These are phyloP conservation scores for Mollisia scopiformis DNA, from an alignment of 2,329 filamentous ascomycete species.

Conservation along the genomic window DNA sequence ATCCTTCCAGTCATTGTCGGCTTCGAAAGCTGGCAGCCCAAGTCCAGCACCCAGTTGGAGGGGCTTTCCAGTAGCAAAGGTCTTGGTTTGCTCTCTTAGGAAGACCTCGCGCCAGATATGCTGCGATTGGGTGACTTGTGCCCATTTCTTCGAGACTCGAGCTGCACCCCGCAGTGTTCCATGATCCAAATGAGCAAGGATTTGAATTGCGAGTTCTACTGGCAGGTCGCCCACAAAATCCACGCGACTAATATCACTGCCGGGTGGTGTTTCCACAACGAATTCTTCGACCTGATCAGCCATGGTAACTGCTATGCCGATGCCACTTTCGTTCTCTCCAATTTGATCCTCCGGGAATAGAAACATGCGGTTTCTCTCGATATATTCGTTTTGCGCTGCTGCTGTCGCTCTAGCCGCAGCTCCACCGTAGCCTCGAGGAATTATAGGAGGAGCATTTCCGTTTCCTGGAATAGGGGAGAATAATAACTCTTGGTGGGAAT, in stretches of 20 bases:
- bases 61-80: constrained; percentile 59
- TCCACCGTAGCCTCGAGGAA: constrained; percentile 61
- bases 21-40: constrained; percentile 57
- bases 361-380: constrained; percentile 43
- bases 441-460: constrained; percentile 59
- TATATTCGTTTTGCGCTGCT: constrained; percentile 59
- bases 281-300: constrained; percentile 27
- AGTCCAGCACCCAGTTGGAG: constrained; percentile 56
- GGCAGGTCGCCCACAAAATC: constrained; percentile 62
- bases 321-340: constrained; percentile 65
- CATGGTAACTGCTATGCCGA: constrained; percentile 57
- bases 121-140: constrained; percentile 49
- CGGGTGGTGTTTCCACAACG: constrained; percentile 35
- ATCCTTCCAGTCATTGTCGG: constrained; percentile 79
- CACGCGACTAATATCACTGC: constrained; percentile 49
- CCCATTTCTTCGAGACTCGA: constrained; percentile 56
- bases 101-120: constrained; percentile 69
- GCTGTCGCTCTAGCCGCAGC: constrained; percentile 62
- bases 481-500: constrained; percentile 24
- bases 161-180: constrained; percentile 51
- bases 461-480: constrained; percentile 36
- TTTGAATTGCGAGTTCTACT: constrained; percentile 59
- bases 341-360: constrained; percentile 39
- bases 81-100: constrained; percentile 60
- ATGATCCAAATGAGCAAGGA: constrained; percentile 60